Conservation (phyloP, 2,329 filamentous ascomycete species). For the Penicillium sclerotiorum region DNA sequence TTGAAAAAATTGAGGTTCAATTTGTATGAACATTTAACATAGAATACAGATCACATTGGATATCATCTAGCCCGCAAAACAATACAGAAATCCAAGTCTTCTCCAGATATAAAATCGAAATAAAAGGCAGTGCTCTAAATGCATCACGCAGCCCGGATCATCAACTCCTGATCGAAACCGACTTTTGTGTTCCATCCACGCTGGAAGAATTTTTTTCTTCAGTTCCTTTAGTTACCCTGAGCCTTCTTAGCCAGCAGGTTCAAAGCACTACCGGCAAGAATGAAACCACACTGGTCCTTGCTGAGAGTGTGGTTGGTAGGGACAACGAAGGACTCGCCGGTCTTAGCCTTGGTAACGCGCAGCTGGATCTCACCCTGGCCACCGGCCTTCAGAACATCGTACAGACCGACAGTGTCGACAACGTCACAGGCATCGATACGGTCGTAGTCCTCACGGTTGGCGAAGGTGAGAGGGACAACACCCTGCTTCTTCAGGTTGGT, state of each 20-base stretch:
- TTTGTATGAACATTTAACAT: background rate
- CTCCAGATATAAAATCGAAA: slow-evolving; percentile 16
- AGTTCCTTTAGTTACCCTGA: slow-evolving; percentile 13
- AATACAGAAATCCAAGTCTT: slow-evolving; percentile 17
- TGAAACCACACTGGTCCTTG: slow-evolving; percentile 87
- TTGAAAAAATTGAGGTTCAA: too few relatives aligned
- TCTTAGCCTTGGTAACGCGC: slow-evolving; percentile 61
- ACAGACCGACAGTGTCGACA: slow-evolving; percentile 78
- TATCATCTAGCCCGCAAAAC: slow-evolving; percentile 28
- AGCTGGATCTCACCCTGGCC: slow-evolving; percentile 80
- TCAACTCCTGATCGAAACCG: slow-evolving; percentile 24
- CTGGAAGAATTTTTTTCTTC: too few relatives aligned
- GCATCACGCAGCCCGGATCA: slow-evolving; percentile 15
- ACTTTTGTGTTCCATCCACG: slow-evolving; percentile 19
- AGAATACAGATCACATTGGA: slow-evolving; percentile 33
- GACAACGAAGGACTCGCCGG: slow-evolving; percentile 68
- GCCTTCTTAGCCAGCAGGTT: slow-evolving; percentile 77
- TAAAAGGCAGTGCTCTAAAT: slow-evolving; percentile 16
- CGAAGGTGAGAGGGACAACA: slow-evolving; percentile 91
- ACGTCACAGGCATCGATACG: slow-evolving; percentile 78
- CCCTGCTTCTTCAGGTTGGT: slow-evolving; percentile 98
- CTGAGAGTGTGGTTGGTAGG: slow-evolving; percentile 85
- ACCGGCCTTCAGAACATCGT: slow-evolving; percentile 75
- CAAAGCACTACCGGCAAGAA: slow-evolving; percentile 89
- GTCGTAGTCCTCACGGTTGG: slow-evolving; percentile 66